phyloP scores from a whole-genome alignment of 2,329 filamentous ascomycete species.

The Verticillium zaregamsianum region DNA sequence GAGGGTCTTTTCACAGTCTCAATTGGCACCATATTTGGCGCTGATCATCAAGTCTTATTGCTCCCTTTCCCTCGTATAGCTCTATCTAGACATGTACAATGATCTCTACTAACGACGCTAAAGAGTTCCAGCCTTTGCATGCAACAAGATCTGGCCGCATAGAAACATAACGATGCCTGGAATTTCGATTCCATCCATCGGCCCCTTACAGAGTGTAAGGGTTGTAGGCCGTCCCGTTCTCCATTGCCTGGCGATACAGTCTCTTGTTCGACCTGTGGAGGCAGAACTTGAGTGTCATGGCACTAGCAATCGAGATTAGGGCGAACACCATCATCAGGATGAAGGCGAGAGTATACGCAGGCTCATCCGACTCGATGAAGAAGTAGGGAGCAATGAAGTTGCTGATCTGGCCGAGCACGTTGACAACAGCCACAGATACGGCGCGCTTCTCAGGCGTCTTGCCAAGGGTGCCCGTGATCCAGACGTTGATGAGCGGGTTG shows the following conservation, averaged over 20 bases:
- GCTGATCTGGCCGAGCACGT: constrained; percentile 28
- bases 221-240: neutral
- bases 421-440: constrained; percentile 26
- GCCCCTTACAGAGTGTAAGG: neutral
- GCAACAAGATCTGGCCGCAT: too few species aligned
- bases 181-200: too few species aligned
- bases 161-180: too few species aligned
- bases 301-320: neutral
- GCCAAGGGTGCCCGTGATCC: constrained; percentile 25
- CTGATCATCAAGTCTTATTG: too few species aligned
- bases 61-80: too few species aligned
- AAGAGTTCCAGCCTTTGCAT: too few species aligned
- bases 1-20: too few species aligned
- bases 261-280: neutral
- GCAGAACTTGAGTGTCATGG: neutral
- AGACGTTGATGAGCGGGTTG: constrained; percentile 27
- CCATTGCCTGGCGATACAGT: neutral
- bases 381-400: constrained; percentile 35
- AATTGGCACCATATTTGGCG: too few species aligned
- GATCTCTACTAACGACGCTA: too few species aligned
- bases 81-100: too few species aligned
- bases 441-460: constrained; percentile 33
- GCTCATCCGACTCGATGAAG: constrained; percentile 22
- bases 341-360: constrained; percentile 22
- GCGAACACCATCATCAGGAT: constrained; percentile 15